phyloP scores from a whole-genome alignment of 768 basidiomycete species.

The Cystobasidium tubakii region DNA sequence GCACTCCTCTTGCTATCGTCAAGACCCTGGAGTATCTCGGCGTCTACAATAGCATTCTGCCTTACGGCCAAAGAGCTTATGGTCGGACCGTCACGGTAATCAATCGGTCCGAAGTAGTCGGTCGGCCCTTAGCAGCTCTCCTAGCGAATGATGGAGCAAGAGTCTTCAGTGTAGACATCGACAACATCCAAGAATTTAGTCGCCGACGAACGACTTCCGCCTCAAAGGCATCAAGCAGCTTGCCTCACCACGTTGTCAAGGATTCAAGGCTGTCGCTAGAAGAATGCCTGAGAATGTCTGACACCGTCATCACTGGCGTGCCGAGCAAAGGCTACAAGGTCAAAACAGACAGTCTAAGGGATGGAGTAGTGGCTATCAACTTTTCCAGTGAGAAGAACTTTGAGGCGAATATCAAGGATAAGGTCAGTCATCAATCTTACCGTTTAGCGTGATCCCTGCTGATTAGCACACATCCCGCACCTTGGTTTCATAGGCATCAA shows the following conservation, averaged over 20 bases:
- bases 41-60: conserved; percentile 85
- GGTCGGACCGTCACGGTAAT: conserved; percentile 89
- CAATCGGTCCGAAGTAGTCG: conserved; percentile 87
- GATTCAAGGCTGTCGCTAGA: conserved; percentile 64
- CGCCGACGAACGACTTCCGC: conserved; percentile 43
- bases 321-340: conserved; percentile 79
- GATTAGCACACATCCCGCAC: too few species aligned
- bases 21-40: conserved; percentile 85
- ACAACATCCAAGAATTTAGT: conserved; percentile 91
- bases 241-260: conserved; percentile 76
- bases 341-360: conserved; percentile 79
- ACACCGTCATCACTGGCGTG: conserved; percentile 84
- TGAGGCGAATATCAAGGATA: conserved; percentile 81
- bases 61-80: conserved; percentile 90
- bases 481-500: conserved; percentile 61
- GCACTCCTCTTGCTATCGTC: conserved; percentile 92
- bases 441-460: too few species aligned
- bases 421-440: conserved; percentile 55
- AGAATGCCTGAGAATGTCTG: conserved; percentile 74
- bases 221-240: conserved; percentile 57
- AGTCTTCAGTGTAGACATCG: conserved; percentile 90
- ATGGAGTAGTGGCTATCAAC: conserved; percentile 88
- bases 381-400: conserved; percentile 96
- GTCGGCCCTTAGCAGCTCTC: conserved; percentile 88
- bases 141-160: conserved; percentile 93